Percentiles rank a stretch among this genome's conserved stretches.
Evolutionary conservation across 2,329 filamentous ascomycete species (phyloP).

Genomic region (Aspergillus fumigatus): DNA sequence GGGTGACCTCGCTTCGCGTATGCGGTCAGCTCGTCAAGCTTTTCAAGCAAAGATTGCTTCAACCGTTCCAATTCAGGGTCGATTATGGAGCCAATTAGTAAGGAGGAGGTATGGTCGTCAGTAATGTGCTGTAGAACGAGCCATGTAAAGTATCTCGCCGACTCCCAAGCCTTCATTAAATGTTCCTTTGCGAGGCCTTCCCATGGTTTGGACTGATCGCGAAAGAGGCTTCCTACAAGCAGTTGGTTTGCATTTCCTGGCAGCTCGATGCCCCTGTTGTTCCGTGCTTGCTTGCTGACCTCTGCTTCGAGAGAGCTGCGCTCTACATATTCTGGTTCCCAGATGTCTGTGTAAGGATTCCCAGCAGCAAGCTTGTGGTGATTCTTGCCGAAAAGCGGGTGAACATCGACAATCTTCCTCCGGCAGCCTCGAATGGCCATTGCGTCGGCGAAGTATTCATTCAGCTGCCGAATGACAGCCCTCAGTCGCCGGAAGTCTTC

Average conservation of each 20-base stretch:
- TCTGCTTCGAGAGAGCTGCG: slow-evolving; percentile 12
- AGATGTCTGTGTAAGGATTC: slow-evolving; percentile 14
- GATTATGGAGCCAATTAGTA: slow-evolving; percentile 17
- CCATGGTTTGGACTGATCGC: slow-evolving; percentile 33
- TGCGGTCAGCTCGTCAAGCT: slow-evolving; percentile 21
- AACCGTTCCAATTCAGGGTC: slow-evolving; percentile 20
- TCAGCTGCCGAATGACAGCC: slow-evolving; percentile 21
- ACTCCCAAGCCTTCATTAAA: slow-evolving; percentile 22
- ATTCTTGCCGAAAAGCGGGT: too few relatives aligned
- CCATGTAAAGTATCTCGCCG: slow-evolving; percentile 16
- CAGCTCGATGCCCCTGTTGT: slow-evolving; percentile 30
- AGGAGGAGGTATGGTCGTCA: slow-evolving; percentile 17
- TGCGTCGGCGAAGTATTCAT: slow-evolving; percentile 24
- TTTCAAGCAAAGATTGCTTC: slow-evolving; percentile 13
- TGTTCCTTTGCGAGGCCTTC: slow-evolving; percentile 21
- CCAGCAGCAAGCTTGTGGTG: too few relatives aligned
- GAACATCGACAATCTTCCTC: too few relatives aligned
- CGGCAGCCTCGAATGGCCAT: slow-evolving; percentile 17
- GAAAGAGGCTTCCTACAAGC: slow-evolving; percentile 30
- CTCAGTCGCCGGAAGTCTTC: slow-evolving; percentile 24
- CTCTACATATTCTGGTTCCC: slow-evolving; percentile 4
- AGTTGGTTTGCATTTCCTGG: slow-evolving; percentile 31
- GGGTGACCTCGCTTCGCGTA: slow-evolving; percentile 21
- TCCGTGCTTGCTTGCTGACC: slow-evolving; percentile 22
- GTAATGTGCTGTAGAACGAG: slow-evolving; percentile 22